Evolutionary conservation across 2,329 filamentous ascomycete genomes (phyloP), one percentile per base, ranked within the genome.

Genomic region (Ascosphaera apis): DNA sequence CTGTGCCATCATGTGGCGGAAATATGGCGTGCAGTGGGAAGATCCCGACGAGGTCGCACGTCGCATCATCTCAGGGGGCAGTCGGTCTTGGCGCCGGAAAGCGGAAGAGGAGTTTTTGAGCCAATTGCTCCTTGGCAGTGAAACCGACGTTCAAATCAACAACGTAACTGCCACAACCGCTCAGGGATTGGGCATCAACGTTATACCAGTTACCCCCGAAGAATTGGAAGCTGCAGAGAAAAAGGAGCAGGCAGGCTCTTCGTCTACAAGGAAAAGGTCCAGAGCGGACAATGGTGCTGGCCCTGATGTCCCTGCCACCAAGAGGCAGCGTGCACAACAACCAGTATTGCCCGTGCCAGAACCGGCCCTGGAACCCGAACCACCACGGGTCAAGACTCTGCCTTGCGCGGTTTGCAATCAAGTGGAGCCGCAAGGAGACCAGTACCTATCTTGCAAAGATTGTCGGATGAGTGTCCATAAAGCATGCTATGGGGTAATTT

Each of bases 11-110:
- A 62, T 98, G 6, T 98, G 88, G 88, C 76, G 88, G 35, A 80
- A 86, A 43, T 98, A 98, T 54, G 86, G 77, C 12, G 82, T 98
- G 41, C 81, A 91, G 44, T 98, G 82, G 73, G 88, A 95, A 54
- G 81, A 91, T 44, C 68, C 83, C 11, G 88, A 95, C 31, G 86
- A 95, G 47, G 69, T 92, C 27, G 71, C 76, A 28, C 91, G 84
- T 59, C 91, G 92, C 58, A 73, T 91, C 31, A 70, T 75, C 1
- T 72, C 77, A 43, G 71, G 74, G 33, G 80, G 82, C 31, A 78
- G 79, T 33, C 76, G 81, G 45, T 76, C 79, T 3, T 84, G 76
- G 72, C 91, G 88, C 58, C 72, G 80, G 39, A 80, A 78, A 50
- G 75, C 91, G 39, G 88, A 98, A 43, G 86, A 95, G 52, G 88